phyloP scores from a whole-genome alignment of 805 yeast species.

The Candida ponderosae region DNA sequence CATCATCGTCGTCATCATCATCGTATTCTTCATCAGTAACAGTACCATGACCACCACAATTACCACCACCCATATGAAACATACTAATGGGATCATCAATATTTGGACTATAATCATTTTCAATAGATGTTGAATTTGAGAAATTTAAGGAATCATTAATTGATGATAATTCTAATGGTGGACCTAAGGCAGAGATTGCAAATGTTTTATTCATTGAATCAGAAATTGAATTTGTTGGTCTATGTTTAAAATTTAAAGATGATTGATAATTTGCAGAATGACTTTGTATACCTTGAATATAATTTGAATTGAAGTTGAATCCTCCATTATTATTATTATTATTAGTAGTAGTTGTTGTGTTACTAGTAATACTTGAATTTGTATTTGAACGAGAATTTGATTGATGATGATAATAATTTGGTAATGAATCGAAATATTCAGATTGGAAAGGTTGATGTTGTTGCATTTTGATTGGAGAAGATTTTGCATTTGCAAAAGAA shows the following conservation, averaged over 20 bases:
- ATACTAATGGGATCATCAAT: neutral
- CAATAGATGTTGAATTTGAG: neutral
- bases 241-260: slow-evolving; percentile 2
- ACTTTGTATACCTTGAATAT: neutral
- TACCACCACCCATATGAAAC: too few relatives aligned
- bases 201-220: neutral
- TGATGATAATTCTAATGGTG: slow-evolving; percentile 2
- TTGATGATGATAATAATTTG: slow-evolving; percentile 11
- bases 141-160: slow-evolving; percentile 2
- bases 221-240: neutral
- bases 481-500: neutral
- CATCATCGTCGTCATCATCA: neutral
- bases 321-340: neutral
- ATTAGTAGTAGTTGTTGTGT: neutral
- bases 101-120: neutral
- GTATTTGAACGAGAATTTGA: slow-evolving; percentile 1
- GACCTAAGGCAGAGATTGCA: slow-evolving; percentile 1
- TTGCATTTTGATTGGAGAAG: slow-evolving; percentile 8
- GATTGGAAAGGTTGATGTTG: slow-evolving; percentile 6
- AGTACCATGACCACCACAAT: neutral
- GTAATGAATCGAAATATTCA: slow-evolving; percentile 4
- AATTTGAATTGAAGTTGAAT: neutral
- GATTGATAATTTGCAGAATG: neutral
- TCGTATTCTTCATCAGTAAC: neutral
- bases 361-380: too few relatives aligned